Evolutionary conservation across 495 filamentous ascomycete genomes (phyloP).

Genomic region (Lasiosphaeriaceae sp.): DNA sequence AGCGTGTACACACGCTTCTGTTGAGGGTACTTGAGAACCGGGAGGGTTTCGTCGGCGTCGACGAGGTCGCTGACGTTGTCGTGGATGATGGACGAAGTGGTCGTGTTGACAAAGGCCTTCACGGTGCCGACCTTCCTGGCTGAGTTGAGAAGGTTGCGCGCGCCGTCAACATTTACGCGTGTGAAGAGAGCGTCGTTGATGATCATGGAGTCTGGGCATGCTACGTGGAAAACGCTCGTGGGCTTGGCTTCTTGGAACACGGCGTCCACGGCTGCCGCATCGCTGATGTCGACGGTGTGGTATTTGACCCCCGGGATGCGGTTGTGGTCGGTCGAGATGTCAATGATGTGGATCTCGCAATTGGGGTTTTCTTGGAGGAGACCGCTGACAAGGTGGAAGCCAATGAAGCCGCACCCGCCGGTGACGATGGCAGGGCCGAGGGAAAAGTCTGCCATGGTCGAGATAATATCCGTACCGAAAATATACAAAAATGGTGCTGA

Average conservation of each 20-base stretch:
- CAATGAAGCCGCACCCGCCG: conserved; percentile 53
- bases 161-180: conserved; percentile 43
- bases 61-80: conserved; percentile 25
- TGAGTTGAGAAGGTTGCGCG: conserved; percentile 37
- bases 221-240: conserved; percentile 24
- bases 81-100: conserved; percentile 30
- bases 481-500: no score
- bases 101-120: conserved; percentile 42
- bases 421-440: conserved; percentile 45
- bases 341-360: conserved; percentile 25
- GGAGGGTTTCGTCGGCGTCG: conserved; percentile 23
- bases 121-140: conserved; percentile 22
- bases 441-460: no score
- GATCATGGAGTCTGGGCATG: conserved; percentile 17
- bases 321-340: conserved; percentile 25
- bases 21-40: conserved; percentile 19
- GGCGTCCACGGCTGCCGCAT: conserved; percentile 6
- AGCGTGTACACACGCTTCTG: conserved; percentile 25
- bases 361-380: conserved; percentile 31
- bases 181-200: conserved; percentile 9
- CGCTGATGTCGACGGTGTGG: conserved; percentile 21
- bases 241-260: conserved; percentile 17
- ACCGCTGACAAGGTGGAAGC: conserved; percentile 48
- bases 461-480: no score
- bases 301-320: conserved; percentile 20